Conservation (phyloP, 2,329 filamentous ascomycete species). For the Macrophomina phaseolina region DNA sequence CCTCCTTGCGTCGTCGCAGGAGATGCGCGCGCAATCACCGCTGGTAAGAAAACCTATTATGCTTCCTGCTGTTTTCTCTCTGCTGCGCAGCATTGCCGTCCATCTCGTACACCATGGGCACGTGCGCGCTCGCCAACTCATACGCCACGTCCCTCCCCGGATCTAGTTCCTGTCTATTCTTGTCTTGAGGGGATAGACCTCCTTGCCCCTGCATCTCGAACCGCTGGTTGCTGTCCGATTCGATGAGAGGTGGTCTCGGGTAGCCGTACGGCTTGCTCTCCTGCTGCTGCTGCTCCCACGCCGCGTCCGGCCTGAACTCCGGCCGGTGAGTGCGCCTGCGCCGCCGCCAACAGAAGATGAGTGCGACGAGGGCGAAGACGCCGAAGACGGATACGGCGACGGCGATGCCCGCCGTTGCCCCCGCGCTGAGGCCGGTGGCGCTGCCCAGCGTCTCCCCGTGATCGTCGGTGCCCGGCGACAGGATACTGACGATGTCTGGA, state of each 20-base stretch:
- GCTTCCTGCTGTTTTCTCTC: not conserved
- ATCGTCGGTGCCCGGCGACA: not conserved
- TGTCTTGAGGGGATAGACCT: not conserved
- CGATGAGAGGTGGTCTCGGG: not conserved
- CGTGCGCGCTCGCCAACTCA: constrained; percentile 8
- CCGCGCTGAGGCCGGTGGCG: constrained; percentile 3
- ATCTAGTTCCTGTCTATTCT: constrained; percentile 1
- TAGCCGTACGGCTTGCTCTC: constrained; percentile 3
- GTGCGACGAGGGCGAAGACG: constrained; percentile 8
- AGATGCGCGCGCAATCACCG: not conserved
- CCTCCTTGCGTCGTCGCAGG: too few species aligned
- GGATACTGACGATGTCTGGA: constrained; percentile 12
- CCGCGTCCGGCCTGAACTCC: not conserved
- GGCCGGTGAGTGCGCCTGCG: not conserved
- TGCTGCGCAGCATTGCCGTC: not conserved
- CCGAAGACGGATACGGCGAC: not conserved
- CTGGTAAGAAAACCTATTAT: constrained; percentile 1
- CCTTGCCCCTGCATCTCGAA: not conserved
- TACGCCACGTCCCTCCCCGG: not conserved
- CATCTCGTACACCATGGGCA: constrained; percentile 20
- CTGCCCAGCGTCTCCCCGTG: not conserved
- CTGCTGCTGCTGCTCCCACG: not conserved
- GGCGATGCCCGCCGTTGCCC: constrained; percentile 19
- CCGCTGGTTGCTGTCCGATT: not conserved
- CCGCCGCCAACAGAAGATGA: constrained; percentile 22